Evolutionary conservation across 2,329 filamentous ascomycete species (phyloP).

Genomic region (Torrubiellomyces zombiae): DNA sequence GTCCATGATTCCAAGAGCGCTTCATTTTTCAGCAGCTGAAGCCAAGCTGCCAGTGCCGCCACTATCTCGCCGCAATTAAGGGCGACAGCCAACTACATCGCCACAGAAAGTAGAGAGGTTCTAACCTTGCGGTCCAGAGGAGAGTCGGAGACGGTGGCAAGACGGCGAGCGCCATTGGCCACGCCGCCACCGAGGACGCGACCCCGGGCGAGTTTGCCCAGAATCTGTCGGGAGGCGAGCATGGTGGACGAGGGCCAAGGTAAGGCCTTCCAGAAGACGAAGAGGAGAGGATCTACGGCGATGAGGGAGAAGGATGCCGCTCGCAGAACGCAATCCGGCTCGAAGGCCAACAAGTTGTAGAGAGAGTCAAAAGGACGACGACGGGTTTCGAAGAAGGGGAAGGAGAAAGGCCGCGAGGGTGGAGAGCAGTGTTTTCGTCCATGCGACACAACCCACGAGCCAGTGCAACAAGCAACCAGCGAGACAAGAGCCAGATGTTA

Average conservation of each 20-base stretch:
- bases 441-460: too few relatives aligned
- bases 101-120: constrained; percentile 1
- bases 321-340: constrained; percentile 7
- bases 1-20: too few relatives aligned
- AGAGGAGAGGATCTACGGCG: constrained; percentile 12
- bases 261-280: too few relatives aligned
- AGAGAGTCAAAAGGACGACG: constrained; percentile 10
- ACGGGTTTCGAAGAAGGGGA: constrained; percentile 5
- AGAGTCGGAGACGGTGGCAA: constrained; percentile 76
- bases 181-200: constrained; percentile 34
- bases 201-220: constrained; percentile 47
- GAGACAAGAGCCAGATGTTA: constrained; percentile 6
- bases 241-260: constrained; percentile 30
- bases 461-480: constrained; percentile 3
- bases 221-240: constrained; percentile 56
- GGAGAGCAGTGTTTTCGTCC: constrained; percentile 13
- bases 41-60: too few relatives aligned
- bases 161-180: constrained; percentile 48
- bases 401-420: constrained; percentile 5
- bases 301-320: constrained; percentile 7
- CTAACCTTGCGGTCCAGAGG: constrained; percentile 77
- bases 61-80: too few relatives aligned
- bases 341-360: constrained; percentile 5
- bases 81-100: too few relatives aligned
- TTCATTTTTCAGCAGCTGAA: neutral